Evolutionary conservation across 495 filamentous ascomycete species (phyloP), one percentile per base, ranked within the genome.

Genomic region (Lineolata rhizophorae): DNA sequence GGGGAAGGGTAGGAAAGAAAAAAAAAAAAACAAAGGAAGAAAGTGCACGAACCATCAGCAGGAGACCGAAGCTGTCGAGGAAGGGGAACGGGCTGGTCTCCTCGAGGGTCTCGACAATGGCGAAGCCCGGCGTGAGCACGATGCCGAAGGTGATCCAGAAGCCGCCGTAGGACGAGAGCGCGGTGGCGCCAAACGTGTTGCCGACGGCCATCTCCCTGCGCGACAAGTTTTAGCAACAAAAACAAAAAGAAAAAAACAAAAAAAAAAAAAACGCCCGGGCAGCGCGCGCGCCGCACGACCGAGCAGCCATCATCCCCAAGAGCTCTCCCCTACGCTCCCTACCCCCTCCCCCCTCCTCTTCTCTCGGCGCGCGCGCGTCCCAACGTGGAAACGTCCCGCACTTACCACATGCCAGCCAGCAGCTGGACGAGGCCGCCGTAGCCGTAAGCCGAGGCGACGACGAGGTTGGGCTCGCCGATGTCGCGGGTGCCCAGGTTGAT

Each of bases 61-160:
- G 94, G 47, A 91, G 67, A 34, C 79, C 82, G 34, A 94, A 62
- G 2, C 76, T 78, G 41, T 76, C 64, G 31, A 65, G 45, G 46
- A 76, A 72, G 18, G 57, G 50, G 8, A 35, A 41, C 1, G 40
- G 31, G n/a, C 43, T 43, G 2, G 43, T 33, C 10, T 40, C 34
- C 42, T 72, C 73, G 3, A 67, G 51, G 1, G 41, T 20, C 0
- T 45, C 50, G 2, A 59, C 36, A 27, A 83, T 76, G 12, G 64
- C 47, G 43, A 77, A 76, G 18, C 74, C 76, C 1, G 82, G 79
- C 18, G 85, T 93, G 43, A 92, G 56, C 45, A 91, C 64, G 57
- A 95, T 80, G 43, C 65, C 87, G 49, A 77, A 84, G 18, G 81
- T 65, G 45, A 97, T 61, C 87, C 87, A 97, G 71, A 97, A 97